Evolutionary conservation across 257 asterid genomes (phyloP).

Genomic region (Primulina huaijiensis): DNA sequence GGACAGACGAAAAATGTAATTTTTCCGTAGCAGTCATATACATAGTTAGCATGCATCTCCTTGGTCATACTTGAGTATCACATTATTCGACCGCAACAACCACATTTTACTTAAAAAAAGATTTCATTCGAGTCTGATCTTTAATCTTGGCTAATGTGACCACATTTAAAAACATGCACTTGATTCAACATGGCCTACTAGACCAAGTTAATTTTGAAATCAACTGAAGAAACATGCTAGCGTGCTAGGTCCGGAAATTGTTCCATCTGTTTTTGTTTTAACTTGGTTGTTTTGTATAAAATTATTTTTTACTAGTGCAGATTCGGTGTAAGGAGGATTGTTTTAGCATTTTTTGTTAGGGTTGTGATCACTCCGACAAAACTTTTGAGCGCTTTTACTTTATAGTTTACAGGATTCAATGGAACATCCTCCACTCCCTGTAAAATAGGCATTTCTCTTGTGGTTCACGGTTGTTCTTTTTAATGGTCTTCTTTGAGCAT

Average conservation of each 20-base stretch:
- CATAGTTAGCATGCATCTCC: not conserved
- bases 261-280: too few relatives aligned
- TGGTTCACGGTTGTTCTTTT: not conserved
- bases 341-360: too few relatives aligned
- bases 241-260: too few relatives aligned
- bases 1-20: too few relatives aligned
- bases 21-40: not conserved
- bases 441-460: not conserved
- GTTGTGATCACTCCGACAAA: not conserved
- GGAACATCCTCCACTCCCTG: not conserved
- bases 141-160: not conserved
- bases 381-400: not conserved
- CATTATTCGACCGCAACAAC: not conserved
- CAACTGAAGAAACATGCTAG: not conserved
- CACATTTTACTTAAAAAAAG: not conserved
- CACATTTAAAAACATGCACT: not conserved
- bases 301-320: not conserved
- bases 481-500: not conserved
- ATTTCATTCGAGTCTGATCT: not conserved
- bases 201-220: not conserved
- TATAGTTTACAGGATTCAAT: not conserved
- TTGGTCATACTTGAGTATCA: not conserved
- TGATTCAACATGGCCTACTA: not conserved
- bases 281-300: too few relatives aligned
- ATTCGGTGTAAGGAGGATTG: not conserved